Base-by-base conservation (phyloP, 2,329 filamentous ascomycete species). In the Coccinonectria pachysandricola region DNA sequence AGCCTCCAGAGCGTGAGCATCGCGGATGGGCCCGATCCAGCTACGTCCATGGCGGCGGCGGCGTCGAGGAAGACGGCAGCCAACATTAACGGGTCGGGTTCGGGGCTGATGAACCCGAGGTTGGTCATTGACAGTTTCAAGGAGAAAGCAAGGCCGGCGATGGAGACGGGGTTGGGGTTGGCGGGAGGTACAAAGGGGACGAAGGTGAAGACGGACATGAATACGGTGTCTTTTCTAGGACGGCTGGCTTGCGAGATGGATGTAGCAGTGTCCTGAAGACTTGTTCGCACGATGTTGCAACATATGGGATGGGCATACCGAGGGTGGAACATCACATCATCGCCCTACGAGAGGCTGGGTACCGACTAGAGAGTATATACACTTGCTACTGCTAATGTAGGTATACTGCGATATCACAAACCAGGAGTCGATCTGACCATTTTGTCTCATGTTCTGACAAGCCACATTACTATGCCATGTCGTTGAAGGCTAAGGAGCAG, bases 121-220 rank as follows among this genome's bases (percentile, higher is more conserved):
- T 37, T 35, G n/a, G 42, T 45, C 19, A 30, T 45, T 13, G 42
- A 43, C 23, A 23, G 44, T 14, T 46, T 45, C 13, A 42, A 37
- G 19, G 38, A 45, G 21, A 35, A 40, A 21, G 37, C 42, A 8
- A 33, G 39, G 22, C 40, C 42, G 14, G 26, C 34, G 15, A 37
- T 38, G 8, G 42, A 45, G 30, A 39, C 34, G 9, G 26, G 39
- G 21, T 36, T 39, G 11, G 41, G 32, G n/a, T n/a, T n/a, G n/a
- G n/a, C n/a, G n/a, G n/a, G n/a, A n/a, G n/a, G n/a, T n/a, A n/a
- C n/a, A n/a, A n/a, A n/a, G 29, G 42, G 42, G 6, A 37, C 44
- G 27, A 35, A 33, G 20, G 12, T 45, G n/a, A 36, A 35, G 15
- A 42, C 40, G 21, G 35, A 30, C 23, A 45, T 45, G 42, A 30